Conservation (phyloP, 306 rosid genomes). For the Casuarina glauca region DNA sequence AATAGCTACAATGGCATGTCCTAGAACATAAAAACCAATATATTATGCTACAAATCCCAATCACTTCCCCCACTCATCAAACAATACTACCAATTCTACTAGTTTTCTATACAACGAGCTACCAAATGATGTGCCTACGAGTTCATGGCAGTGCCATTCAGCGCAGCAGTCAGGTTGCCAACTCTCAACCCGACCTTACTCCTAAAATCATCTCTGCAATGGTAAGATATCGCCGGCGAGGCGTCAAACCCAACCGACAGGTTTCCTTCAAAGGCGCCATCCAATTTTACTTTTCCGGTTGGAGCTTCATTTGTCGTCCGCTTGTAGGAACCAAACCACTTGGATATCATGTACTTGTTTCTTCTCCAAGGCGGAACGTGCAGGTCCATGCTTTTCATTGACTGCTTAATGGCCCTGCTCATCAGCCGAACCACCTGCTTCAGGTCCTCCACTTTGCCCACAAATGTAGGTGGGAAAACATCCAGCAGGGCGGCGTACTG, state of each 20-base stretch:
- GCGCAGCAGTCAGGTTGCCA: conserved; percentile 52
- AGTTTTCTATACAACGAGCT: not conserved
- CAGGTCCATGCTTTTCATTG: conserved; percentile 56
- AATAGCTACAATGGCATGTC: not conserved
- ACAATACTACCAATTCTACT: not conserved
- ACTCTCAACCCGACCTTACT: conserved; percentile 43
- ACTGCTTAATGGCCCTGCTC: conserved; percentile 64
- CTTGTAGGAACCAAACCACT: conserved; percentile 75
- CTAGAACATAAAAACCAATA: not conserved
- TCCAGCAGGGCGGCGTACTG: conserved; percentile 50
- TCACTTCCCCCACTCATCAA: not conserved
- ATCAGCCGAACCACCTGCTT: conserved; percentile 55
- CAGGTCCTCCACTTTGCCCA: conserved; percentile 57
- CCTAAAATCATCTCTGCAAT: conserved; percentile 50
- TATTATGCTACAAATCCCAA: not conserved
- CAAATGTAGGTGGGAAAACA: conserved; percentile 55
- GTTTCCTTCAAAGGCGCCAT: conserved; percentile 18
- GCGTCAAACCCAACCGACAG: conserved; percentile 46
- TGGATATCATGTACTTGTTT: conserved; percentile 64
- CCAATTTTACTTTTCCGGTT: conserved; percentile 7
- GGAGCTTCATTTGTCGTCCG: conserved; percentile 56
- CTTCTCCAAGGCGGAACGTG: conserved; percentile 85
- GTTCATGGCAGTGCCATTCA: conserved; percentile 32
- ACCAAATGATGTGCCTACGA: not conserved
- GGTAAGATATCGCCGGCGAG: conserved; percentile 8